Conservation (phyloP, 805 yeast species). For the Schizosaccharomyces cryophilus region DNA sequence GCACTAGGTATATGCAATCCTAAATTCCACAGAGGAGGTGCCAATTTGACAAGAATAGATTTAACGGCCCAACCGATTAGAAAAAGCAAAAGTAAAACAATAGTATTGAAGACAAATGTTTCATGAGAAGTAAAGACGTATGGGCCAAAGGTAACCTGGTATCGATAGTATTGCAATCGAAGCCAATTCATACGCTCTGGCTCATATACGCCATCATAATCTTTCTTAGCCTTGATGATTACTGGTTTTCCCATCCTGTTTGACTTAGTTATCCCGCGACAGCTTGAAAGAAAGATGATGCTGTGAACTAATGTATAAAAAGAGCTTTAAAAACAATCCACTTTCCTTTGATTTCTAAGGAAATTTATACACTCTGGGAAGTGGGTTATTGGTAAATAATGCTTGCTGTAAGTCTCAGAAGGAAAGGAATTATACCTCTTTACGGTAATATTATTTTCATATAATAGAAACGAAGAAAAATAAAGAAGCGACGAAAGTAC, state of each 20-base stretch:
- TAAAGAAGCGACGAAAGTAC: too few species aligned
- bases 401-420: too few species aligned
- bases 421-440: too few species aligned
- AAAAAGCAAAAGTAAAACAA: not conserved
- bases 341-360: too few species aligned
- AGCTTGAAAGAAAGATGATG: too few species aligned
- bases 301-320: too few species aligned
- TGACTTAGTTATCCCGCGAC: not conserved
- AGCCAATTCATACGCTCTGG: not conserved
- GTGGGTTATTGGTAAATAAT: too few species aligned
- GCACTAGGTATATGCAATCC: not conserved
- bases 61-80: not conserved
- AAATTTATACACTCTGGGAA: too few species aligned
- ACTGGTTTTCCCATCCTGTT: not conserved
- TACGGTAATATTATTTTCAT: too few species aligned
- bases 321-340: too few species aligned
- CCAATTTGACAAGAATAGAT: not conserved
- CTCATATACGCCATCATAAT: not conserved
- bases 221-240: not conserved
- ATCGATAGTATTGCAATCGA: not conserved
- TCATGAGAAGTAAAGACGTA: not conserved
- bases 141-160: not conserved
- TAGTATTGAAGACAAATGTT: not conserved
- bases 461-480: too few species aligned
- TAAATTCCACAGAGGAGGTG: not conserved